Base-by-base conservation (phyloP, 805 yeast genomes). In the Grigorovia jiainica region DNA sequence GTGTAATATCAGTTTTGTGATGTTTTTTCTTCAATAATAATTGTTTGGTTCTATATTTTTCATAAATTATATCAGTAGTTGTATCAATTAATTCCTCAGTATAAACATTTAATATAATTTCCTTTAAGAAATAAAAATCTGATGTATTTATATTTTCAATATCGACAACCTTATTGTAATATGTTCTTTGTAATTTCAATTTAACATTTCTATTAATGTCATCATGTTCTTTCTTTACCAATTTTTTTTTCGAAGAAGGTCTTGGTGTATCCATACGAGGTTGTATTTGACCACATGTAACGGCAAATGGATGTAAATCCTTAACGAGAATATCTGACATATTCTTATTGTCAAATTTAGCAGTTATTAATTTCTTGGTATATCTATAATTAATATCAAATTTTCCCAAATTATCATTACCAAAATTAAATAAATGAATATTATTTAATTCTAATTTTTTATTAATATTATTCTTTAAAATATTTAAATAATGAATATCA, bases 1-100 rank as follows among this genome's bases (percentile, higher is more conserved):
- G 11, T 3, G 6, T 27, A 13, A 7, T 27, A 27, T 25, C 30
- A 25, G n/a, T 9, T 8, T 25, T 10, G 4, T 13, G 15, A 27
- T 27, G 15, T 4, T 13, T 15, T 13, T 27, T 7, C 7, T 27
- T 13, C 11, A 15, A 75, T 67, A 36, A 67, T 54, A 82, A 70
- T 41, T 75, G 79, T 52, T 73, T 75, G 16, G 90, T 80, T 65
- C 95, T 76, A 64, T 83, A 86, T 51, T 75, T 75, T 57, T 86
- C 95, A 63, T 86, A 86, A 48, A 86, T 69, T 30, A 73, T 67
- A 53, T 80, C 80, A 58, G 79, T 87, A 3, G 95, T 86, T 47
- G 73, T 67, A 50, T 85, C 94, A 64, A 82, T 84, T 61, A 86
- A 78, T 51, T 86, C 95, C 56, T 79, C 79, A 61, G 85, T 70